Evolutionary conservation across 2,329 filamentous ascomycete genomes (phyloP).

Genomic region (Zasmidium cellare): DNA sequence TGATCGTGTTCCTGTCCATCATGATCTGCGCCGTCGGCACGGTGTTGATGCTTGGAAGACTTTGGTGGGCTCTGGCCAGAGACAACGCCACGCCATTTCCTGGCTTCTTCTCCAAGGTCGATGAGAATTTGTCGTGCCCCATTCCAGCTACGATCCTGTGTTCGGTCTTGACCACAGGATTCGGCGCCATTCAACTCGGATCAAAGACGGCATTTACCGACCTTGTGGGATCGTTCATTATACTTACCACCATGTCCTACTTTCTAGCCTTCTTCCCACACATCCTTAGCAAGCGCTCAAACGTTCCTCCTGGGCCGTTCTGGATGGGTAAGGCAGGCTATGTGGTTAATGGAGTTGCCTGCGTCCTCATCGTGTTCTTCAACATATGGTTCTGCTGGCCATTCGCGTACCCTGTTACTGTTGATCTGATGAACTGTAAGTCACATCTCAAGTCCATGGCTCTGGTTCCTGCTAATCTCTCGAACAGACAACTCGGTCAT

Average conservation of each 20-base stretch:
- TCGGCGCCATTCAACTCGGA: conserved; percentile 37
- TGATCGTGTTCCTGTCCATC: conserved; percentile 56
- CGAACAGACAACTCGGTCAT: conserved; percentile 53
- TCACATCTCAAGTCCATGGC: conserved; percentile 5
- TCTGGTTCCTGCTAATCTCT: conserved; percentile 37
- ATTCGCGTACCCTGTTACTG: conserved; percentile 29
- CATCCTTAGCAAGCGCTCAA: conserved; percentile 33
- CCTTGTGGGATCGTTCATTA: conserved; percentile 39
- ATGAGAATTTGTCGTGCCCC: conserved; percentile 57
- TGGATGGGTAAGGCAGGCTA: conserved; percentile 37
- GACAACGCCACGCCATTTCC: conserved; percentile 63
- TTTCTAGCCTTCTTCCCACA: conserved; percentile 38
- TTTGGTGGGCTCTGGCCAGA: conserved; percentile 56
- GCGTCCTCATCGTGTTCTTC: conserved; percentile 37
- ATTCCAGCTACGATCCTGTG: conserved; percentile 60
- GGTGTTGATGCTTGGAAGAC: conserved; percentile 46
- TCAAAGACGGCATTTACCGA: conserved; percentile 36
- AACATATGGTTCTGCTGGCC: conserved; percentile 40
- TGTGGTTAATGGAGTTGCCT: conserved; percentile 34
- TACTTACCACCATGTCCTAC: conserved; percentile 36
- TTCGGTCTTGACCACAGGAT: conserved; percentile 49
- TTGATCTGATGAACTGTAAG: conserved; percentile 41
- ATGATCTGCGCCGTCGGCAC: conserved; percentile 54
- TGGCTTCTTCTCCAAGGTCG: conserved; percentile 54
- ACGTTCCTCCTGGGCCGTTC: conserved; percentile 36